Evolutionary conservation across 106 monocot species (phyloP).

Genomic region (Phalaenopsis aphrodite): DNA sequence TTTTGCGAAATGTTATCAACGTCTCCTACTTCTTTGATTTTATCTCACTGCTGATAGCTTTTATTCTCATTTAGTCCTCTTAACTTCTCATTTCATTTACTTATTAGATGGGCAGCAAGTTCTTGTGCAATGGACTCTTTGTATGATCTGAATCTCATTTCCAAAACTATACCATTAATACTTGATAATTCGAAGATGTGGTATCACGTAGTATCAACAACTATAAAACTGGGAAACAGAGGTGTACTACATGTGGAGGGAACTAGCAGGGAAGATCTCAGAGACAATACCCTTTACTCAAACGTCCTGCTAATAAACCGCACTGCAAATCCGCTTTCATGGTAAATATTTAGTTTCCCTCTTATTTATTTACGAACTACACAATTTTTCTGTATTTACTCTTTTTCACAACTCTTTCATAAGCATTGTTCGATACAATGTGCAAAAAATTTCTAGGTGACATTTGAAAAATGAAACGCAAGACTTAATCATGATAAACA

Average conservation of each 20-base stretch:
- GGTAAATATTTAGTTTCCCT: slow-evolving; percentile 37
- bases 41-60: neutral
- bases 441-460: neutral
- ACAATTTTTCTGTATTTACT: neutral
- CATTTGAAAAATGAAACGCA: neutral
- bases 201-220: slow-evolving; percentile 57
- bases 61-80: neutral
- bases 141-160: slow-evolving; percentile 82
- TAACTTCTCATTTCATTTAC: neutral
- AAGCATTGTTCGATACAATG: neutral
- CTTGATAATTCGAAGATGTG: slow-evolving; percentile 82
- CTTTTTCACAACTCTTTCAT: neutral
- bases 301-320: slow-evolving; percentile 80
- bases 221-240: slow-evolving; percentile 55
- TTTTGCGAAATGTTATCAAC: neutral
- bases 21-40: neutral
- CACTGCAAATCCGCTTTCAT: slow-evolving; percentile 88
- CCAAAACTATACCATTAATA: slow-evolving; percentile 69
- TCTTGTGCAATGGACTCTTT: slow-evolving; percentile 94
- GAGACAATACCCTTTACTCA: slow-evolving; percentile 39
- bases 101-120: slow-evolving; percentile 68
- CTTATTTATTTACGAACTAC: neutral
- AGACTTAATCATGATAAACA: slow-evolving; percentile 46
- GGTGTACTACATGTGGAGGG: slow-evolving; percentile 48
- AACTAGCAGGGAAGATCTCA: slow-evolving; percentile 50